Evolutionary conservation across 495 filamentous ascomycete species (phyloP), one percentile per base, ranked within the genome.

Genomic region (Aspergillus carlsbadensis): DNA sequence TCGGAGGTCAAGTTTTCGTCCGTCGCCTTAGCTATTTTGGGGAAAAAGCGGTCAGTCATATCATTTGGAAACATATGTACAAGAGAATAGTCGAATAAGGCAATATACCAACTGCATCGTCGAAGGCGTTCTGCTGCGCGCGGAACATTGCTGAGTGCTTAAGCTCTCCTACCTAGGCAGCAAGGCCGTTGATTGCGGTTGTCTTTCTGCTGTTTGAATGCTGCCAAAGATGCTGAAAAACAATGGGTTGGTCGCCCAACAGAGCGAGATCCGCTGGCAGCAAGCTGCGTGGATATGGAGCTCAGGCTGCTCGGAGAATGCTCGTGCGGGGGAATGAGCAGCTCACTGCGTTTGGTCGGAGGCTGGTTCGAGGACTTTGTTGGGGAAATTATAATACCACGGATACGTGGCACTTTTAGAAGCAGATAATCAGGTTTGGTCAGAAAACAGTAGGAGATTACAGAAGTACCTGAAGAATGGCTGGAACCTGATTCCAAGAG

Each of bases 1-100:
- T 98, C 95, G 40, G 89, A 89, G 8, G 94, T 98, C 66, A 97
- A 83, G 70, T 96, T 98, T 80, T 98, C 94, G 70, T 98, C 94
- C 45, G 94, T 98, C 70, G 95, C 92, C 83, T 96, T 97, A 75
- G 89, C 94, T 98, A 60, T 58, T 59, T 46, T 14, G 6, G n/a
- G 35, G 15, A 18, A 17, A 47, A 49, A 53, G 57, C 15, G 5
- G 59, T 77, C 56, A 74, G 71, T 54, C 31, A 59, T 20, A 21
- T 1, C 17, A 10, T 44, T 31, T 14, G 11, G 8, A 13, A 35
- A n/a, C 11, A n/a, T 35, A 37, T 36, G 6, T 15, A 29, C 57
- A n/a, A 24, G 21, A n/a, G 11, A 10, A 26, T 7, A 20, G 18
- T 57, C 11, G 54, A 75, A 84, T n/a, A 5, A 15, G 45, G 8